phyloP scores from a whole-genome alignment of 306 rosid genomes.

The Medicago arabica region DNA sequence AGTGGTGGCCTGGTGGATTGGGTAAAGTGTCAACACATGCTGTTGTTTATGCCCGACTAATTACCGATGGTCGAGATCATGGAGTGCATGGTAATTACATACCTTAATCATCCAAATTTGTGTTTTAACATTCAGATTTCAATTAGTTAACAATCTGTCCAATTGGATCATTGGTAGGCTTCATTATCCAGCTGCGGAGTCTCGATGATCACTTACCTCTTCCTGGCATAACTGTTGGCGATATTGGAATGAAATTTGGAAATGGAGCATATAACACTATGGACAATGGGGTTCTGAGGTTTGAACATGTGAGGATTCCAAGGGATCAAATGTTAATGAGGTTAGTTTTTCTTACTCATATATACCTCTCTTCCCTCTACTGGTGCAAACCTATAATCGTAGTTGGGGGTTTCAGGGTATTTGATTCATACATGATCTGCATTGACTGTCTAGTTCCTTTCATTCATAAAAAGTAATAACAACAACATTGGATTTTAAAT shows the following conservation, averaged over 20 bases:
- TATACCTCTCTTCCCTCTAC: slow-evolving; percentile 10
- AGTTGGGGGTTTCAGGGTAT: slow-evolving; percentile 24
- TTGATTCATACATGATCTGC: slow-evolving; percentile 24
- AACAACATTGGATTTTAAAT: slow-evolving; percentile 12
- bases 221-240: slow-evolving; percentile 91
- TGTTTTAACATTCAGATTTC: slow-evolving; percentile 15
- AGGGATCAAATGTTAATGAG: slow-evolving; percentile 96
- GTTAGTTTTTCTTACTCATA: slow-evolving; percentile 50
- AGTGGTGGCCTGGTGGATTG: slow-evolving; percentile 99
- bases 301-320: slow-evolving; percentile 86
- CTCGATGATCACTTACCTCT: slow-evolving; percentile 94
- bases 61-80: slow-evolving; percentile 68
- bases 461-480: slow-evolving; percentile 10
- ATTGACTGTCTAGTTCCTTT: slow-evolving; percentile 9
- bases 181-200: slow-evolving; percentile 91
- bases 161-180: slow-evolving; percentile 75
- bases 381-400: background rate
- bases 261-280: slow-evolving; percentile 93
- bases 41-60: slow-evolving; percentile 81
- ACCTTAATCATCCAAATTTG: slow-evolving; percentile 31
- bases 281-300: slow-evolving; percentile 94
- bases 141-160: slow-evolving; percentile 33
- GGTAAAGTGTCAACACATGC: slow-evolving; percentile 92
- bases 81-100: slow-evolving; percentile 84
- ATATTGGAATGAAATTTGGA: slow-evolving; percentile 94